phyloP scores from a whole-genome alignment of 2,329 filamentous ascomycete species.

The Fusarium kyushuense region DNA sequence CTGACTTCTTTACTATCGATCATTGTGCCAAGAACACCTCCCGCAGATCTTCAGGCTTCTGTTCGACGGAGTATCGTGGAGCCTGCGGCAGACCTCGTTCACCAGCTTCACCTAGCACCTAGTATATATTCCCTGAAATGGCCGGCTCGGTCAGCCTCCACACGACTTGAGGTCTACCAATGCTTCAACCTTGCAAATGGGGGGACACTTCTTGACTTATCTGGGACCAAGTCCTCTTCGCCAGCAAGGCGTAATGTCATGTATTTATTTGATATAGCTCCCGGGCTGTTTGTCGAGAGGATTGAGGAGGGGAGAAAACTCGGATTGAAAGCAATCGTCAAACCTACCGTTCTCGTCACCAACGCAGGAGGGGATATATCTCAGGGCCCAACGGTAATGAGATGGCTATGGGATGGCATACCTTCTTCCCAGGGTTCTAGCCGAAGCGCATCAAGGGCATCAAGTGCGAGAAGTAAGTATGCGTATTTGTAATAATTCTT shows the following conservation, averaged over 20 bases:
- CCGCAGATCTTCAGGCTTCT: conserved; percentile 50
- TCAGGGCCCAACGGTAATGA: conserved; percentile 51
- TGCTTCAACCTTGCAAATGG: conserved; percentile 53
- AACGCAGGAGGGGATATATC: conserved; percentile 45
- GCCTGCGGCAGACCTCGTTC: conserved; percentile 54
- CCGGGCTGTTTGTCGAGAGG: conserved; percentile 55
- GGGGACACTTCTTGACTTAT: conserved; percentile 49
- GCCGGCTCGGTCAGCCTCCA: conserved; percentile 53
- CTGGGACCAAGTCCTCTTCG: conserved; percentile 48
- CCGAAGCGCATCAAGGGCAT: conserved; percentile 38
- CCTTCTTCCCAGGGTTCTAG: conserved; percentile 29
- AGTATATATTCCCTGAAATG: conserved; percentile 54
- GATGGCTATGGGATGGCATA: conserved; percentile 51
- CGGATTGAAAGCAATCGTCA: conserved; percentile 50
- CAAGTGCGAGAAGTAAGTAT: conserved; percentile 49
- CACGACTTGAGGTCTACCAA: conserved; percentile 54
- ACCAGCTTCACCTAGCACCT: conserved; percentile 52
- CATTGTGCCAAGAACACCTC: conserved; percentile 46
- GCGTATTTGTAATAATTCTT: conserved; percentile 22
- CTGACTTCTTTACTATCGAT: conserved; percentile 50
- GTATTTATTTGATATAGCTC: conserved; percentile 55
- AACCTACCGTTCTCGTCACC: conserved; percentile 52
- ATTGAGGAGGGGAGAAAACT: conserved; percentile 52
- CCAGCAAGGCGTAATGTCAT: conserved; percentile 48
- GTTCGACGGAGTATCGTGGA: conserved; percentile 52